Evolutionary conservation across 768 basidiomycete species (phyloP).

Genomic region (Podaxis carcinomalis): DNA sequence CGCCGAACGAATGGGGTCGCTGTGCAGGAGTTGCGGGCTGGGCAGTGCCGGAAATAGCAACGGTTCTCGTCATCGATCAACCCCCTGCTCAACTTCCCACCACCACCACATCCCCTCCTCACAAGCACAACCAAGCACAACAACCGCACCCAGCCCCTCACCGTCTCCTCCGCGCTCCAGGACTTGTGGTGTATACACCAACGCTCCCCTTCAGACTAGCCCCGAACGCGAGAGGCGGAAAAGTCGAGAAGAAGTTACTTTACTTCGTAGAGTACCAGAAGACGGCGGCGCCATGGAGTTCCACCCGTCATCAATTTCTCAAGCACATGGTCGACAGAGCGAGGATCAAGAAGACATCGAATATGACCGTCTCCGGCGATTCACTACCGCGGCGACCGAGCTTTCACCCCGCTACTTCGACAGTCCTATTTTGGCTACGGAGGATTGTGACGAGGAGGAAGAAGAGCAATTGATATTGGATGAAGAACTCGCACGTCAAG

Average conservation of each 20-base stretch:
- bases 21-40: not conserved
- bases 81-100: slow-evolving; percentile 1
- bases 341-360: not conserved
- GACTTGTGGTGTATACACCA: not conserved
- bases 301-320: not conserved
- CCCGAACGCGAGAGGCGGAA: slow-evolving; percentile 10
- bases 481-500: slow-evolving; percentile 26
- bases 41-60: not conserved
- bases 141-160: not conserved
- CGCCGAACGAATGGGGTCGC: not conserved
- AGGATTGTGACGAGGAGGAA: slow-evolving; percentile 29
- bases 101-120: not conserved
- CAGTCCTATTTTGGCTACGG: slow-evolving; percentile 17
- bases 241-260: slow-evolving; percentile 16
- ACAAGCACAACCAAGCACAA: not conserved
- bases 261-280: slow-evolving; percentile 34
- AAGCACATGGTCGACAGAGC: not conserved
- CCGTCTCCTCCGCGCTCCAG: not conserved
- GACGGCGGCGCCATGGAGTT: slow-evolving; percentile 23
- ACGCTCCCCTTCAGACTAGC: not conserved
- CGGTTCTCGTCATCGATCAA: not conserved
- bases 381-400: not conserved
- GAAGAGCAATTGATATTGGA: slow-evolving; percentile 31
- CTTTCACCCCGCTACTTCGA: slow-evolving; percentile 10
- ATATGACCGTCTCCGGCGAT: not conserved